Evolutionary conservation across 2,329 filamentous ascomycete species (phyloP).

Genomic region (Penicillium sp.): DNA sequence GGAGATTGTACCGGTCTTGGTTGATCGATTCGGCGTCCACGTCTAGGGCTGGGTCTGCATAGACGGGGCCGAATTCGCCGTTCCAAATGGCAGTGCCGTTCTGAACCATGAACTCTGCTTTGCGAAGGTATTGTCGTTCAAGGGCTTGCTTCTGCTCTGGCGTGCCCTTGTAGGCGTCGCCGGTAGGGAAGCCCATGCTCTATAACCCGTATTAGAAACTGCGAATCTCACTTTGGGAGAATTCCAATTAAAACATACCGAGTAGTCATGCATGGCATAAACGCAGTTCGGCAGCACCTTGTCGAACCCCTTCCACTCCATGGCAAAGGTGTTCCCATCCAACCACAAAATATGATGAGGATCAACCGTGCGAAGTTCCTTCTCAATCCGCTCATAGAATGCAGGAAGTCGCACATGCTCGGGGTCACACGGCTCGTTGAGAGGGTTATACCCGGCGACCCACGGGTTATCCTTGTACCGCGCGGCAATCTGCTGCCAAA

Average conservation of each 20-base stretch:
- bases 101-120: conserved; percentile 51
- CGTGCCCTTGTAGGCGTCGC: conserved; percentile 45
- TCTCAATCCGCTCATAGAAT: conserved; percentile 52
- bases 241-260: conserved; percentile 20
- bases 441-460: conserved; percentile 56
- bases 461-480: conserved; percentile 50
- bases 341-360: conserved; percentile 51
- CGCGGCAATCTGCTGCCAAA: conserved; percentile 52
- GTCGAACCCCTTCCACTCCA: conserved; percentile 51
- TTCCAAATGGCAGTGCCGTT: conserved; percentile 53
- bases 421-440: conserved; percentile 56
- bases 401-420: conserved; percentile 48
- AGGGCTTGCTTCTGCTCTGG: conserved; percentile 45
- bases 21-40: conserved; percentile 44
- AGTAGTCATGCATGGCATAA: conserved; percentile 51
- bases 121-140: conserved; percentile 49
- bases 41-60: conserved; percentile 33
- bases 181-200: conserved; percentile 48
- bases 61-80: conserved; percentile 55
- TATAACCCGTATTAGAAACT: neutral
- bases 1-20: conserved; percentile 48
- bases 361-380: conserved; percentile 50
- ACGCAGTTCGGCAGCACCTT: conserved; percentile 48
- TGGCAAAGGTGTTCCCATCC: conserved; percentile 50
- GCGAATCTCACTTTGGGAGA: neutral